phyloP scores from a whole-genome alignment of 2,329 filamentous ascomycete species.

The Fusarium bulbicola region DNA sequence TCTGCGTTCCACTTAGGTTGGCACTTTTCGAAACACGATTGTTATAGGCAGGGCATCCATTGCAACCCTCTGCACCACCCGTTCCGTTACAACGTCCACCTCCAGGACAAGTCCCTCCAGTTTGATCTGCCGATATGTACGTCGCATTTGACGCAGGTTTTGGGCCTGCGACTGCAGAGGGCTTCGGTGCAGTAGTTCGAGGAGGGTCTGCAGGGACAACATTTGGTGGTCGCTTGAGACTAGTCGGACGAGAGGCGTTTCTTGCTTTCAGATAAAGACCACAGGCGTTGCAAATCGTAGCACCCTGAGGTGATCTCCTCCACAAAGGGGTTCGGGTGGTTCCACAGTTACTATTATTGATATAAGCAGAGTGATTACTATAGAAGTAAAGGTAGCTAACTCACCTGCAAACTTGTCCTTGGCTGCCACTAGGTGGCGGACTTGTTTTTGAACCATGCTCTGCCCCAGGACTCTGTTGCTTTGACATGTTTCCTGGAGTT shows the following conservation, averaged over 20 bases:
- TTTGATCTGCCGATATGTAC: conserved; percentile 81
- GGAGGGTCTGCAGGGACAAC: conserved; percentile 55
- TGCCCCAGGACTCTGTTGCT: conserved; percentile 44
- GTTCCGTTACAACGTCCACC: conserved; percentile 96
- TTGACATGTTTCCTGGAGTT: conserved; percentile 38
- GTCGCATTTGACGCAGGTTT: conserved; percentile 62
- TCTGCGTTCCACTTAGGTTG: conserved; percentile 69
- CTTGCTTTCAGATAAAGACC: conserved; percentile 94
- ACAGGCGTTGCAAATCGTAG: conserved; percentile 97
- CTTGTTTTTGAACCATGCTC: conserved; percentile 35
- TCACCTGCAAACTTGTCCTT: conserved; percentile 75
- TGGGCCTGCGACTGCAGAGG: conserved; percentile 49
- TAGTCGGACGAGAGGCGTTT: conserved; percentile 90
- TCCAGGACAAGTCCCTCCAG: conserved; percentile 90
- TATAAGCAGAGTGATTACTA: conserved; percentile 2
- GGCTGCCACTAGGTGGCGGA: conserved; percentile 37
- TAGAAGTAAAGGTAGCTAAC: conserved; percentile 32
- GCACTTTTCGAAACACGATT: conserved; percentile 92
- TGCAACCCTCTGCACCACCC: conserved; percentile 92
- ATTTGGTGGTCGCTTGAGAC: conserved; percentile 79
- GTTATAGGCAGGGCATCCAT: conserved; percentile 96
- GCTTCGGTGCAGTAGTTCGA: conserved; percentile 54
- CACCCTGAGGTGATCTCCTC: conserved; percentile 90
- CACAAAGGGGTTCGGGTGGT: conserved; percentile 94
- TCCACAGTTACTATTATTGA: conserved; percentile 79